Evolutionary conservation across 768 basidiomycete species (phyloP).

Genomic region (Ramaria rubella): DNA sequence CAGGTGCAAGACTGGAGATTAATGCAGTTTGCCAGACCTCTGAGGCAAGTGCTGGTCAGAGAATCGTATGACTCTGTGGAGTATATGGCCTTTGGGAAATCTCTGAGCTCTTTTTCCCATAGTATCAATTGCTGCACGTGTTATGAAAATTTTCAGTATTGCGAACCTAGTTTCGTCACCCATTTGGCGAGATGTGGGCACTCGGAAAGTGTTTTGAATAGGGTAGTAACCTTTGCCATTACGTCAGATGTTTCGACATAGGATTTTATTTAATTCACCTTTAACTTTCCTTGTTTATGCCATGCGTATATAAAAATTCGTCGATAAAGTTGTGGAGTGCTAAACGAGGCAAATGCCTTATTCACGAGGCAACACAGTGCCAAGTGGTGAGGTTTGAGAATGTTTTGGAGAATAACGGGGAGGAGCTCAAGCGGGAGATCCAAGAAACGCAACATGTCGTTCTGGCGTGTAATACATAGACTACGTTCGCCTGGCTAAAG

Average conservation of each 20-base stretch:
- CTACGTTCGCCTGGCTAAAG: neutral
- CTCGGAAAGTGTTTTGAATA: conserved; percentile 56
- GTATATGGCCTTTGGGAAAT: conserved; percentile 54
- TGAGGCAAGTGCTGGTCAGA: conserved; percentile 35
- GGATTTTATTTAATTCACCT: conserved; percentile 31
- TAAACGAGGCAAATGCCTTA: conserved; percentile 46
- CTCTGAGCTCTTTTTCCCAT: conserved; percentile 52
- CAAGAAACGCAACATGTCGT: conserved; percentile 36
- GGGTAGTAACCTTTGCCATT: conserved; percentile 43
- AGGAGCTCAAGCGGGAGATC: conserved; percentile 66
- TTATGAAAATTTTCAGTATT: neutral
- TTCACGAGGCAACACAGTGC: conserved; percentile 50
- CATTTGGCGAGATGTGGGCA: conserved; percentile 50
- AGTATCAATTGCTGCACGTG: neutral
- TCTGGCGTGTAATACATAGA: neutral
- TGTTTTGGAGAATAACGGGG: conserved; percentile 43
- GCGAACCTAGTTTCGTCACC: conserved; percentile 53
- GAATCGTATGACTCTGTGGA: conserved; percentile 24
- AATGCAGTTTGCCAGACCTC: conserved; percentile 53
- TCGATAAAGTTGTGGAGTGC: conserved; percentile 48
- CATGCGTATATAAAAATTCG: conserved; percentile 60
- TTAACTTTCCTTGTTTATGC: conserved; percentile 59
- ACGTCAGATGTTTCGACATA: neutral
- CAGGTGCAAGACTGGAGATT: conserved; percentile 62
- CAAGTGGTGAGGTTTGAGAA: conserved; percentile 49